These are phyloP conservation scores for Diaporthe destruens DNA, from an alignment of 2,329 filamentous ascomycete genomes.

Conservation along the genomic window DNA sequence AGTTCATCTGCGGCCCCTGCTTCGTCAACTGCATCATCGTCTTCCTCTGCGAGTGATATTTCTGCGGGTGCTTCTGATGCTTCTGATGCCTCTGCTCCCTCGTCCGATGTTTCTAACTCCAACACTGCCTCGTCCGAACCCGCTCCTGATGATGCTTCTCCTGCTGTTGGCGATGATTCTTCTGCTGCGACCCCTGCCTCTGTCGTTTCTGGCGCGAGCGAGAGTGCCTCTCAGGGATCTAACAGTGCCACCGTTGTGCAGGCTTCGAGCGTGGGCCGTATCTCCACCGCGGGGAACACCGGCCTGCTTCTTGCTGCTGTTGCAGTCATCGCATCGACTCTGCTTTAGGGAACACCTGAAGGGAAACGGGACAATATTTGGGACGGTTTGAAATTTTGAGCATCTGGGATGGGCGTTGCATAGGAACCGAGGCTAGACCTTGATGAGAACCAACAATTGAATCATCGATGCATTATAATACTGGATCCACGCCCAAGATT, in stretches of 20 bases:
- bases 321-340: conserved; percentile 24
- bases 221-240: conserved; percentile 30
- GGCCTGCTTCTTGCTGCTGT: conserved; percentile 25
- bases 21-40: not conserved
- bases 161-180: conserved; percentile 10
- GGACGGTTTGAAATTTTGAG: not conserved
- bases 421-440: conserved; percentile 31
- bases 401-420: conserved; percentile 27
- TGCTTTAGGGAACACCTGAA: not conserved
- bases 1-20: conserved; percentile 27
- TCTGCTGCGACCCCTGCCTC: conserved; percentile 23
- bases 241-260: conserved; percentile 22
- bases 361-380: not conserved
- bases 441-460: conserved; percentile 5
- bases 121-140: not conserved
- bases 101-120: not conserved
- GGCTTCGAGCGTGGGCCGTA: conserved; percentile 17
- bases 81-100: not conserved
- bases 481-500: rapidly evolving
- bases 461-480: not conserved
- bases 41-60: conserved; percentile 1
- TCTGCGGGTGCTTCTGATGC: conserved; percentile 17
- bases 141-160: not conserved
- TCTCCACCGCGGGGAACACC: conserved; percentile 13
- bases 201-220: conserved; percentile 19